Evolutionary conservation across 176 grass and related monocot genomes (phyloP), one percentile per base, ranked within the genome.

Genomic region (Aegilops bicornis): DNA sequence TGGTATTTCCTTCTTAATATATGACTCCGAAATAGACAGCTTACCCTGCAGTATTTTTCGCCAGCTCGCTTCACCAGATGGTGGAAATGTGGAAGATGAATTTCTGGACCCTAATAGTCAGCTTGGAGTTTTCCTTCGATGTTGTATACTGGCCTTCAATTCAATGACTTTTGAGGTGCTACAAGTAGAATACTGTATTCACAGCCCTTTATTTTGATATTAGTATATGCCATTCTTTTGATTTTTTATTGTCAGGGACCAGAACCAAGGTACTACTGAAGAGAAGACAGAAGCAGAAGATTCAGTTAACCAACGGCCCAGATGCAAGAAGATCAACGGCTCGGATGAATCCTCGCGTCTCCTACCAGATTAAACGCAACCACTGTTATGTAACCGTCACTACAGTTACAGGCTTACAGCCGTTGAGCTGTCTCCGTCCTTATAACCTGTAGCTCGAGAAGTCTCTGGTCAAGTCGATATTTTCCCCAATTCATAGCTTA

Each of bases 61-160:
- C 50, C 77, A 98, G 97, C 79, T 96, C 83, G 66, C 79, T 36
- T 80, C 85, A 63, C 87, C 87, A 15, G 94, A 96, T 25, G 88
- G 88, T 75, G 82, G 80, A 35, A 82, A 69, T 61, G 79, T 89
- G 66, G 94, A 92, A 29, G 92, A 92, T 4, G 83, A 90, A 47
- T 80, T 91, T 61, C 80, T 98, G 63, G 97, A 96, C 86, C 92
- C 93, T 48, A 94, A 92, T 81, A 96, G 97, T 32, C 97, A 94
- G 63, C 92, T 96, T 71, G 97, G 97, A 64, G 72, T 99, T 70
- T 99, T 92, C 74, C 79, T 96, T 72, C 92, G 97, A 58, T 98
- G 90, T 87, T 98, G 97, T 65, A 91, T 94, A 86, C 90, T 99
- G 66, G 82, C 90, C 42, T 99, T 99, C 78, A 93, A 91, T 88